Conservation (phyloP, 164 flowering plant genomes). For the Magnolia sinica region DNA sequence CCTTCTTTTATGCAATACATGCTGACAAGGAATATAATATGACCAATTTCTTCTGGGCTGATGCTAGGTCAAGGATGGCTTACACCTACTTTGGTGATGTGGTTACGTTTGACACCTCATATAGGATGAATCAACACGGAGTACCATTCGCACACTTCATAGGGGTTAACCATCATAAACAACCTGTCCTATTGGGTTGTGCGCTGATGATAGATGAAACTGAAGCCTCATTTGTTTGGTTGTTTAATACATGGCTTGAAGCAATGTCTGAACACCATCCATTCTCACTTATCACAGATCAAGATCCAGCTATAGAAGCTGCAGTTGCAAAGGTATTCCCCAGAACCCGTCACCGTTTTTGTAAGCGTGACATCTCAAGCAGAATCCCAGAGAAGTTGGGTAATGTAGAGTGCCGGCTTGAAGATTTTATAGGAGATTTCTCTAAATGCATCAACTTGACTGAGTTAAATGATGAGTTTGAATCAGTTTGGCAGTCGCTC, state of each 20-base stretch:
- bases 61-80: conserved; percentile 56
- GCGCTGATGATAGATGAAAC: conserved; percentile 54
- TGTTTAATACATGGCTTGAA: conserved; percentile 58
- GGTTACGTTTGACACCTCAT: conserved; percentile 45
- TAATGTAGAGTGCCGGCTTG: conserved; percentile 35
- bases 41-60: conserved; percentile 64
- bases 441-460: conserved; percentile 55
- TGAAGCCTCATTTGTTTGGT: conserved; percentile 57
- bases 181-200: conserved; percentile 55
- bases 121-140: conserved; percentile 37
- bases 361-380: conserved; percentile 55
- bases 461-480: conserved; percentile 67
- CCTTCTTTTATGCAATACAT: conserved; percentile 64
- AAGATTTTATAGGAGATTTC: conserved; percentile 47
- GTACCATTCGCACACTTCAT: conserved; percentile 58
- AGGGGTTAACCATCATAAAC: conserved; percentile 61
- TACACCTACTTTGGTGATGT: conserved; percentile 61
- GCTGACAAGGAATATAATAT: conserved; percentile 59
- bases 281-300: conserved; percentile 44
- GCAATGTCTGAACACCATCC: conserved; percentile 54
- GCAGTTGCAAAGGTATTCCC: conserved; percentile 55
- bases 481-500: conserved; percentile 45
- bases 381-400: conserved; percentile 55
- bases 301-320: conserved; percentile 41
- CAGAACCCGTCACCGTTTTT: conserved; percentile 44